A percentile compares a stretch with the other conserved stretches of the same genome.
These are phyloP conservation scores for Mortierella hygrophila DNA, from an alignment of 192 early-diverging fungal species.

Conservation along the genomic window DNA sequence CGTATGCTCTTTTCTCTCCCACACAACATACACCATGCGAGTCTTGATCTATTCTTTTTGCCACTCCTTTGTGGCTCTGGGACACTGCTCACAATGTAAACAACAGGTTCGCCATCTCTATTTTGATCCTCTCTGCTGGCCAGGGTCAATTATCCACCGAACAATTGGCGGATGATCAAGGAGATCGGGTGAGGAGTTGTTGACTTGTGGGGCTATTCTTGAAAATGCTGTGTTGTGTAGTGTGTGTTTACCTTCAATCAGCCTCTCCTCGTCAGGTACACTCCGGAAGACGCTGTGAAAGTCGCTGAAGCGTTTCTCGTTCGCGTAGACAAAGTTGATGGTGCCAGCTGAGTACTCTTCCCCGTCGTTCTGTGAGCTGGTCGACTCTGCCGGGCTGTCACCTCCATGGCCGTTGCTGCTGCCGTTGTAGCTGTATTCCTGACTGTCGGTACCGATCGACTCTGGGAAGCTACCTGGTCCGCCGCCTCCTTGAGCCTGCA, in stretches of 20 bases:
- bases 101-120: background rate
- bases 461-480: conserved; percentile 30
- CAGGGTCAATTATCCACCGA: background rate
- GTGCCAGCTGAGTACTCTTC: background rate
- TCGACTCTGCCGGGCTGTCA: background rate
- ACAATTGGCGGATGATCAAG: background rate
- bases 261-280: conserved; percentile 63
- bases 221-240: background rate
- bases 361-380: conserved; percentile 14
- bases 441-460: background rate
- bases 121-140: background rate
- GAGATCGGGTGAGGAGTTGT: background rate
- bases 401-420: background rate
- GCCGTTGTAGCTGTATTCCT: conserved; percentile 5
- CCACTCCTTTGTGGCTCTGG: background rate
- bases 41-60: background rate
- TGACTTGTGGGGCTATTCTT: background rate
- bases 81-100: background rate
- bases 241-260: conserved; percentile 59
- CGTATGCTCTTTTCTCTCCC: background rate
- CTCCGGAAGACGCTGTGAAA: conserved; percentile 67
- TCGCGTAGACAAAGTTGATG: conserved; percentile 48
- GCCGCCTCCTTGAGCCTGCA: background rate
- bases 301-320: conserved; percentile 59
- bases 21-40: conserved; percentile 2